These are phyloP conservation scores for Pseudocercospora fijiensis DNA, from an alignment of 2,329 filamentous ascomycete species.

Conservation along the genomic window DNA sequence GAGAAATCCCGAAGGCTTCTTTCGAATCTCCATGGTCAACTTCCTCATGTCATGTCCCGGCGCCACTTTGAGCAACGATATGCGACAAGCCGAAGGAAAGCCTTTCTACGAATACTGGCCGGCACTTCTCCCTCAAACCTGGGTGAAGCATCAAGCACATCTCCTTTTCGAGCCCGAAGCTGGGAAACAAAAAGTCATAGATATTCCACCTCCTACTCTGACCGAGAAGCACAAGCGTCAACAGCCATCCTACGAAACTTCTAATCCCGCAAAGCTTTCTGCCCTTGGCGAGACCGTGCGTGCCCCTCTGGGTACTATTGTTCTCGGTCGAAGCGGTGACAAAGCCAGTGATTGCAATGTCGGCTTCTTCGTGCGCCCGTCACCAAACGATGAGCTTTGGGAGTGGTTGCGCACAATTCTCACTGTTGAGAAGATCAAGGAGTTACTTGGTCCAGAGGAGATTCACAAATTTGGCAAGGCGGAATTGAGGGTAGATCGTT, in stretches of 20 bases:
- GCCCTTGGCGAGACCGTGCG: constrained; percentile 29
- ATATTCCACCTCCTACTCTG: constrained; percentile 18
- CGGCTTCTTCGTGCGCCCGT: constrained; percentile 41
- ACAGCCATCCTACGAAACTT: constrained; percentile 35
- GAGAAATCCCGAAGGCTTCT: constrained; percentile 19
- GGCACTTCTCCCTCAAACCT: constrained; percentile 22
- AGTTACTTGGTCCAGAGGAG: constrained; percentile 31
- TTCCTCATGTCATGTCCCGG: constrained; percentile 24
- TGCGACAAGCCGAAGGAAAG: constrained; percentile 20
- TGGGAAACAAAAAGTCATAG: constrained; percentile 23
- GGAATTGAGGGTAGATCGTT: constrained; percentile 12
- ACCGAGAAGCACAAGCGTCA: constrained; percentile 21
- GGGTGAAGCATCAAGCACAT: constrained; percentile 19
- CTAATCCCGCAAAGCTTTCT: constrained; percentile 33
- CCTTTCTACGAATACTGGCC: constrained; percentile 22
- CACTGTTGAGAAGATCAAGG: constrained; percentile 25
- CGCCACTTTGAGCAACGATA: constrained; percentile 20
- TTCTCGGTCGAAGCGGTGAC: constrained; percentile 32
- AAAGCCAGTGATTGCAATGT: constrained; percentile 33
- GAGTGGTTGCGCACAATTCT: constrained; percentile 33
- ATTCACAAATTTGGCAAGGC: constrained; percentile 23
- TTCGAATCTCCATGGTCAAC: constrained; percentile 25
- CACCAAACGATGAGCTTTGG: constrained; percentile 30
- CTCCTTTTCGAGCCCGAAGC: constrained; percentile 13
- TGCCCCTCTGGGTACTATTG: constrained; percentile 38